These are phyloP conservation scores for Paramarasmius palmivorus DNA, from an alignment of 1,284 basidiomycete species.

Conservation along the genomic window DNA sequence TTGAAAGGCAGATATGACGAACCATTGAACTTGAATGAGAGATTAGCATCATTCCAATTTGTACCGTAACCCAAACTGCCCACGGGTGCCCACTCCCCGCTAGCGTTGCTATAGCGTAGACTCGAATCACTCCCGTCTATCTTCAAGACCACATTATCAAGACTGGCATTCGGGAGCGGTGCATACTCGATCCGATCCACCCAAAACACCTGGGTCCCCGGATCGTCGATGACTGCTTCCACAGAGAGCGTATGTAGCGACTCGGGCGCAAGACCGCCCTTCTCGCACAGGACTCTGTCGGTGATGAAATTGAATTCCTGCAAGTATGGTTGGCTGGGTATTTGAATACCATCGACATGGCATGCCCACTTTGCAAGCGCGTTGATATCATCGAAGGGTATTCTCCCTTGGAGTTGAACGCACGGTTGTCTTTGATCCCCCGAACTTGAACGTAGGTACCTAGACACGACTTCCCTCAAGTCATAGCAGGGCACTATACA, in stretches of 20 bases:
- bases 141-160: not conserved
- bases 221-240: not conserved
- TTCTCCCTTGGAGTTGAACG: not conserved
- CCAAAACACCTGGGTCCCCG: not conserved
- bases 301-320: not conserved
- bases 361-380: not conserved
- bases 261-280: not conserved
- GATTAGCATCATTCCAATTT: not conserved
- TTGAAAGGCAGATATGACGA: too few species aligned
- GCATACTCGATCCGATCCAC: constrained; percentile 1
- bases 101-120: not conserved
- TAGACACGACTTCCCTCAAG: too few species aligned
- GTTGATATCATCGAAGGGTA: not conserved
- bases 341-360: not conserved
- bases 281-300: not conserved
- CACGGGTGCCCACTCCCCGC: not conserved
- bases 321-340: not conserved
- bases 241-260: not conserved
- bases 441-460: constrained; percentile 3
- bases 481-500: too few species aligned
- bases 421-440: not conserved
- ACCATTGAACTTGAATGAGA: not conserved
- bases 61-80: not conserved
- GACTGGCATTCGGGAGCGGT: not conserved
- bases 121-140: not conserved